A percentile compares a stretch with the other conserved stretches of the same genome.
These are phyloP conservation scores for Drechslera avenae DNA, from an alignment of 2,329 filamentous ascomycete genomes.

Conservation along the genomic window DNA sequence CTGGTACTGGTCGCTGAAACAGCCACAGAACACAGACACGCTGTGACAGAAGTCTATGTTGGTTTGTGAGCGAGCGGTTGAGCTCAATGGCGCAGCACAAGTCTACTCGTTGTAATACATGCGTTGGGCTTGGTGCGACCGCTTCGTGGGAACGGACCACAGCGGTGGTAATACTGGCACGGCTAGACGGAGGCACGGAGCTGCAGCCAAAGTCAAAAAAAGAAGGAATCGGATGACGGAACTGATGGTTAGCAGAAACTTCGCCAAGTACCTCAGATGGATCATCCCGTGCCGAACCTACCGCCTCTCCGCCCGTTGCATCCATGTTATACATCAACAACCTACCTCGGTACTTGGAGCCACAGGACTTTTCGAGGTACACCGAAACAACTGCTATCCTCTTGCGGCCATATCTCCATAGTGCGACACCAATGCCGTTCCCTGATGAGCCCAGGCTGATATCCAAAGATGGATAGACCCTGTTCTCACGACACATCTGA, in stretches of 20 bases:
- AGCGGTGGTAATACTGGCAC: not conserved
- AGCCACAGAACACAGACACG: conserved; percentile 5
- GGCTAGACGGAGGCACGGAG: not conserved
- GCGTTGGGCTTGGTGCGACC: no score
- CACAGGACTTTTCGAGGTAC: not conserved
- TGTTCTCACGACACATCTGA: conserved; percentile 4
- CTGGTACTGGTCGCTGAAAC: conserved; percentile 25
- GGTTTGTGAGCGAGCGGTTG: not conserved
- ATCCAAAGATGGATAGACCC: conserved; percentile 10
- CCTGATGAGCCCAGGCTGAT: conserved; percentile 2
- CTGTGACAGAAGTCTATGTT: conserved; percentile 1
- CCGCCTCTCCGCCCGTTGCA: not conserved
- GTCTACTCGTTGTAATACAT: not conserved
- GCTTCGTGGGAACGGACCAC: no score
- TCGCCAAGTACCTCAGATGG: not conserved
- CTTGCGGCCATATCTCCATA: conserved; percentile 15
- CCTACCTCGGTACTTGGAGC: conserved; percentile 3
- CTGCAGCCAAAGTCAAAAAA: no score
- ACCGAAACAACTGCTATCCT: conserved; percentile 11
- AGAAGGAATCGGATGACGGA: not conserved
- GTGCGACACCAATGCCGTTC: conserved; percentile 4
- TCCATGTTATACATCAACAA: conserved; percentile 4
- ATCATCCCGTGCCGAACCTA: not conserved
- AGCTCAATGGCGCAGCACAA: not conserved
- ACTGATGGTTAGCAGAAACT: not conserved